phyloP scores from a whole-genome alignment of 768 basidiomycete genomes.

The Pleurotus sapidus region DNA sequence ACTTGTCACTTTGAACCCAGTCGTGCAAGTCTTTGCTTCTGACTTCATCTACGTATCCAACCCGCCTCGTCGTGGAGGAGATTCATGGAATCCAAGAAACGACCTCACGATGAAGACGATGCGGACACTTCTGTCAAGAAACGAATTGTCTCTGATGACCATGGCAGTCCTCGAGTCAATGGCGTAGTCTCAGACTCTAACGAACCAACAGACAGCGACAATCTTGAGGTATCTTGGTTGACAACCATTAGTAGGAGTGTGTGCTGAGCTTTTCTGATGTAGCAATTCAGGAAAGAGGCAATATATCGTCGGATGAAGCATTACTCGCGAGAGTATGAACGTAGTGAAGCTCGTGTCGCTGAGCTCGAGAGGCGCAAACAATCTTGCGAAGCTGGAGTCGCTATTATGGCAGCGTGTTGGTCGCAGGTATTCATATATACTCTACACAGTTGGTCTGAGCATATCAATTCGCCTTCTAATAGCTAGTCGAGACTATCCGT shows the following conservation, averaged over 20 bases:
- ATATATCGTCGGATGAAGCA: conserved; percentile 83
- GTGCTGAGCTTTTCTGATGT: conserved; percentile 7
- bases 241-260: neutral
- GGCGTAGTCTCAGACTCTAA: conserved; percentile 40
- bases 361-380: conserved; percentile 65
- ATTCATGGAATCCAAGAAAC: conserved; percentile 58
- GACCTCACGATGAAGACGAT: conserved; percentile 54
- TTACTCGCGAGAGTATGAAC: conserved; percentile 73
- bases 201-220: conserved; percentile 50
- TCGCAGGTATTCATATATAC: conserved; percentile 48
- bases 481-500: conserved; percentile 70
- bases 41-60: neutral
- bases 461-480: conserved; percentile 6
- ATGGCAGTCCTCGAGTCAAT: conserved; percentile 55
- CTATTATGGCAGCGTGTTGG: conserved; percentile 80
- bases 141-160: conserved; percentile 45
- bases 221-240: conserved; percentile 56
- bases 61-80: neutral
- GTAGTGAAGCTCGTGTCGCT: conserved; percentile 55
- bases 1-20: neutral
- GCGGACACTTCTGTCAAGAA: conserved; percentile 46
- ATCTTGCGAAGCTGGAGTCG: conserved; percentile 67
- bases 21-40: neutral
- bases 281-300: conserved; percentile 87
- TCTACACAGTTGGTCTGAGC: conserved; percentile 2